Conservation (phyloP, 371 early-diverging fungal species). For the Actinomortierella ambigua region DNA sequence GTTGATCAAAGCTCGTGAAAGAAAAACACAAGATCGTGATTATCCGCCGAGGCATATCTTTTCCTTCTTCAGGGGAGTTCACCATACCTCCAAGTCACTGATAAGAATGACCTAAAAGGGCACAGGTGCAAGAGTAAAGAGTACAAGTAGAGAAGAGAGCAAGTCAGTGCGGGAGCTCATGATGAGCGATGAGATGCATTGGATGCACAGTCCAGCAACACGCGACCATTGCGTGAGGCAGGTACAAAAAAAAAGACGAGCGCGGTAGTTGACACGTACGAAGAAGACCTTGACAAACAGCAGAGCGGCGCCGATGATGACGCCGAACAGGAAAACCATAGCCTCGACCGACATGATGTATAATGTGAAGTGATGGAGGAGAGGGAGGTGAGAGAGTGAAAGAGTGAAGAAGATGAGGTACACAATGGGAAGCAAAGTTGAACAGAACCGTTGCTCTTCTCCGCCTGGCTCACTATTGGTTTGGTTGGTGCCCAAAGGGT, state of each 20-base stretch:
- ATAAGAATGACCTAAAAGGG: slow-evolving; percentile 32
- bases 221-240: not conserved
- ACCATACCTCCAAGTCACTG: slow-evolving; percentile 41
- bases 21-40: too few relatives aligned
- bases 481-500: too few relatives aligned
- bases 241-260: slow-evolving; percentile 22
- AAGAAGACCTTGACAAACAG: slow-evolving; percentile 95
- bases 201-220: not conserved
- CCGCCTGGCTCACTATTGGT: too few relatives aligned
- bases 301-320: slow-evolving; percentile 87
- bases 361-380: not conserved
- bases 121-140: not conserved
- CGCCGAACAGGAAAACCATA: slow-evolving; percentile 87
- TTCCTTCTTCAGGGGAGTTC: not conserved
- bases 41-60: too few relatives aligned
- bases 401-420: slow-evolving; percentile 3
- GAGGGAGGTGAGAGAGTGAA: not conserved
- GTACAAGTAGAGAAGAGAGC: slow-evolving; percentile 1
- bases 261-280: slow-evolving; percentile 53
- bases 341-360: slow-evolving; percentile 73
- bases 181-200: slow-evolving; percentile 11
- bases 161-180: slow-evolving; percentile 4
- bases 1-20: too few relatives aligned
- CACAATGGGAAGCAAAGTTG: not conserved
- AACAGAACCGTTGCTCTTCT: too few relatives aligned